A percentile compares a stretch with the other conserved stretches of the same genome.
Evolutionary conservation across 495 filamentous ascomycete genomes (phyloP).

Genomic region (Penicillium turbatum): DNA sequence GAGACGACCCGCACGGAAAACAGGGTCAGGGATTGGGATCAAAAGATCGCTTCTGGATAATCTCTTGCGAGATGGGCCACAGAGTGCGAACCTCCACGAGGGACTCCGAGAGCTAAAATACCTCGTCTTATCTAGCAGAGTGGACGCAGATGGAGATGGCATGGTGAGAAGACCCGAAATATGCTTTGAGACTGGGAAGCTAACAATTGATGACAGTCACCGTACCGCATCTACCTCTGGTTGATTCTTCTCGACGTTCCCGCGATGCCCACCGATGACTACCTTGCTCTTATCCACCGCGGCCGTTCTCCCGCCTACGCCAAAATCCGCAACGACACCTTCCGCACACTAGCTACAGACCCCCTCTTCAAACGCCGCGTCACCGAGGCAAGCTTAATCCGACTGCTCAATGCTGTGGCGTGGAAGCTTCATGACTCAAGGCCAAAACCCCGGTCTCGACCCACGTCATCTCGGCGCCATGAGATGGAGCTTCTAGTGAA

Average conservation of each 20-base stretch:
- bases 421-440: constrained; percentile 86
- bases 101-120: constrained; percentile 71
- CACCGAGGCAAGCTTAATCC: constrained; percentile 90
- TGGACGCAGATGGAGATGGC: constrained; percentile 80
- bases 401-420: constrained; percentile 91
- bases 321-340: constrained; percentile 98
- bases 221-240: constrained; percentile 92
- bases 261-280: constrained; percentile 76
- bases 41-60: constrained; percentile 59
- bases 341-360: constrained; percentile 91
- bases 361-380: constrained; percentile 93
- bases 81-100: constrained; percentile 58
- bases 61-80: constrained; percentile 67
- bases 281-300: constrained; percentile 85
- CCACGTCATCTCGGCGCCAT: constrained; percentile 35
- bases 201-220: constrained; percentile 56
- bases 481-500: constrained; percentile 40
- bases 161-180: constrained; percentile 56
- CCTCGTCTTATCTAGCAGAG: constrained; percentile 71
- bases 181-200: not conserved
- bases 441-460: constrained; percentile 39
- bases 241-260: constrained; percentile 83
- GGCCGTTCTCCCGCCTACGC: constrained; percentile 90
- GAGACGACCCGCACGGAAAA: constrained; percentile 51
- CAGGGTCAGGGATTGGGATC: constrained; percentile 51